Percentiles rank a stretch among this genome's conserved stretches.
Evolutionary conservation across 345 rosid genomes (phyloP).

Genomic region (Syzygium aromaticum): DNA sequence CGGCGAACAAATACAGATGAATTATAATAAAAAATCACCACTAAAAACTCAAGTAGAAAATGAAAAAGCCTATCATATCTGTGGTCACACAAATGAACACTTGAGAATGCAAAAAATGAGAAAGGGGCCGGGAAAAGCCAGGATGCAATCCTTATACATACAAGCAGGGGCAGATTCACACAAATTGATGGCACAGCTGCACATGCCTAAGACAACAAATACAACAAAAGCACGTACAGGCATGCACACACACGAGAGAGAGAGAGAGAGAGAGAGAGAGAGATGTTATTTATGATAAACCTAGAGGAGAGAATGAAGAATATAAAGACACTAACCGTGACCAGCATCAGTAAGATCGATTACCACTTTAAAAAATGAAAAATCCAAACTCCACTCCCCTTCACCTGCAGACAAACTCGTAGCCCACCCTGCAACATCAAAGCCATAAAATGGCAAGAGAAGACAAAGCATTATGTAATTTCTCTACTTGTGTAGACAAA

Average conservation of each 20-base stretch:
- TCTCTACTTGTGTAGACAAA: not conserved
- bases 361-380: constrained; percentile 60
- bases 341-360: constrained; percentile 85
- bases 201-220: not conserved
- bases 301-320: constrained; percentile 2
- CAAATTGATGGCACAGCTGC: not conserved
- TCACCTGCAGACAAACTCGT: constrained; percentile 58
- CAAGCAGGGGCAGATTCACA: not conserved
- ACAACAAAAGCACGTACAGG: not conserved
- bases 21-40: not conserved
- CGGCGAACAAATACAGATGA: not conserved
- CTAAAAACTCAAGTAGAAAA: not conserved
- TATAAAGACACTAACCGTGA: constrained; percentile 50
- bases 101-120: not conserved
- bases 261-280: not conserved
- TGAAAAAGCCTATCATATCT: not conserved
- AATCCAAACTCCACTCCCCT: constrained; percentile 45
- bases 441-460: not conserved
- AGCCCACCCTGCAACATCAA: constrained; percentile 68
- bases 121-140: not conserved
- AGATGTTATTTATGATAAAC: not conserved
- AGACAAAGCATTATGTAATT: not conserved
- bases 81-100: not conserved
- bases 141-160: not conserved
- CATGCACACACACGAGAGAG: not conserved